Base-by-base conservation (phyloP, 2,329 filamentous ascomycete genomes). In the Cercospora canescens region DNA sequence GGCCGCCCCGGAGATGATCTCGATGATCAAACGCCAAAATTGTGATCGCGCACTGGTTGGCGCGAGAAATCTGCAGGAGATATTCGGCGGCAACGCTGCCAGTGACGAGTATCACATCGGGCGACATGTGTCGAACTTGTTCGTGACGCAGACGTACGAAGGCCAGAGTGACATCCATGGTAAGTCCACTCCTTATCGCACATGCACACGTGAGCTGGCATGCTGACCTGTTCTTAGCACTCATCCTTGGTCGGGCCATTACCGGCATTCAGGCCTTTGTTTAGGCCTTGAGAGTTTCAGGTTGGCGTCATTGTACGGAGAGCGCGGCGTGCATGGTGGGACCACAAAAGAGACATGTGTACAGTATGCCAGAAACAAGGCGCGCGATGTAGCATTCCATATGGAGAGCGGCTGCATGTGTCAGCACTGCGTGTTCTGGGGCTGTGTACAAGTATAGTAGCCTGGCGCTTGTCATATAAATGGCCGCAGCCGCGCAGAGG, bases 111-210 rank as follows among this genome's bases (percentile, higher is more conserved):
- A 98, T 76, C 89, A 89, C 68, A 97, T 99, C 75, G 95, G 93
- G 16, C 88, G 95, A 70, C 95, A 98, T 82, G 95, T 97, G 66
- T 90, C 94, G 64, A 99, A 99, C 79, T 80, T 99, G 70, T 99
- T 96, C 79, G 95, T 99, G 61, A 96, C 94, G 62, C 94, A 98
- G 82, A 98, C 94, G 1, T 99, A 99, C 74, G 95, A 99, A 81
- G 95, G 95, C 24, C 95, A 98, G 81, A 97, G 94, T 76, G 95
- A 98, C 80, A 98, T 98, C 77, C 95, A 98, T 79, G 88, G 93
- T 94, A 82, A 86, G 91, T 87, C 63, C 52, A 60, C 24, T 55
- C 48, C 14, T 48, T 48, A 24, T 32, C 35, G 24, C 55, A 60
- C 62, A 45, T 35, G 55, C 8, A 45, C 32, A 30, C 30, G 62